Evolutionary conservation across 2,329 filamentous ascomycete genomes (phyloP), one percentile per base, ranked within the genome.

Genomic region (Ceratocystis ficicola): DNA sequence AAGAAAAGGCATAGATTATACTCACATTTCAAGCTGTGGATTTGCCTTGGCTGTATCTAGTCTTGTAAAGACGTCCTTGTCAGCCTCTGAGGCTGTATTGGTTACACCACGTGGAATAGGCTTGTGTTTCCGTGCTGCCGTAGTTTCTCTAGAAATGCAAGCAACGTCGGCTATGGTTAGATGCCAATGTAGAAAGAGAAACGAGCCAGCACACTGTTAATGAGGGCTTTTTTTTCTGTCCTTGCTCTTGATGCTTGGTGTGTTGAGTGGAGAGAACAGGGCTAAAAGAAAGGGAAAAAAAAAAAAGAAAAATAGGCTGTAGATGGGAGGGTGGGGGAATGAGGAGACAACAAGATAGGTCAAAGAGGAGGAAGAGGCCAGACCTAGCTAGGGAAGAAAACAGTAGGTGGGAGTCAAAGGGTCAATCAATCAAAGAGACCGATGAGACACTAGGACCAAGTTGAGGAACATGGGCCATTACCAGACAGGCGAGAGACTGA

Each of bases 81-180:
- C 50, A 17, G 32, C 50, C 63, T 57, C 46, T 60, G 57, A 44
- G 28, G 36, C 61, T 55, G 62, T 63, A 41, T 57, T 22, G 28
- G 62, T 67, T 59, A 44, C 66, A 67, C 66, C 62, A 52, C 66
- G 66, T 57, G 52, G n/a, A 48, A 57, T 25, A 12, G 5, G 1
- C 25, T 65, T 65, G 22, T 57, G 44, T 50, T 59, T 64, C 44
- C 66, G 62, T 17, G 44, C n/a, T 20, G 63, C 44, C 5, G 62
- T 28, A 46, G 62, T 62, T 41, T 67, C 55, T 67, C 36, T 48
- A 30, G 55, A 25, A 57, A 25, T 12, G 8, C 32, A 50, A 32
- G 52, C 52, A 57, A 57, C 30, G 12, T 57, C 22, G 52, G 52
- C 6, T 57, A n/a, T 57, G 52, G 28, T 57, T 57, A 57, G 52